These are phyloP conservation scores for Diaporthe australafricana DNA, from an alignment of 2,329 filamentous ascomycete species.

Conservation along the genomic window DNA sequence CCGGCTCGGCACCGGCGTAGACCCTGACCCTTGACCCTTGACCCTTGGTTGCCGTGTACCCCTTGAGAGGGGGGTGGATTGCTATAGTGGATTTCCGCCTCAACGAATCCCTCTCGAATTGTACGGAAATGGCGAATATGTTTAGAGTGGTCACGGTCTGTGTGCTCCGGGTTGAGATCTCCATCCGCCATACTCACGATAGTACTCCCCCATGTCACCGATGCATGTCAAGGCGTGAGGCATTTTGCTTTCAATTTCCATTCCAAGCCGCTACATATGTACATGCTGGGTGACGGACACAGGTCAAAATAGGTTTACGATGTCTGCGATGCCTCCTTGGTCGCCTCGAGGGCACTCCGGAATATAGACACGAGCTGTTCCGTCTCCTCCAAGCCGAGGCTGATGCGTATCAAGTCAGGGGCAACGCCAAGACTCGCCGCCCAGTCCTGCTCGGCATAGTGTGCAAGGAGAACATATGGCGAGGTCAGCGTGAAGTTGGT, in stretches of 20 bases:
- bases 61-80: not conserved
- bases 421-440: constrained; percentile 85
- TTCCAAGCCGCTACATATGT: not conserved
- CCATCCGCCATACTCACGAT: not conserved
- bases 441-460: constrained; percentile 95
- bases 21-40: constrained; percentile 2
- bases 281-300: not conserved
- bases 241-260: not conserved
- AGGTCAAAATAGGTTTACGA: not conserved
- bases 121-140: not conserved
- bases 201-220: not conserved
- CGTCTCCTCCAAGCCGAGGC: constrained; percentile 88
- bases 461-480: constrained; percentile 91
- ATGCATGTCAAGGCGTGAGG: no score
- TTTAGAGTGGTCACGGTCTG: no score
- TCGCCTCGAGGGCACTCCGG: constrained; percentile 74
- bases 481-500: constrained; percentile 96
- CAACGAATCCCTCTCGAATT: no score
- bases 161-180: not conserved
- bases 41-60: not conserved
- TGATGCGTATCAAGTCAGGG: constrained; percentile 83
- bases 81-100: not conserved
- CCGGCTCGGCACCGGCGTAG: constrained; percentile 25
- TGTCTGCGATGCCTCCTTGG: constrained; percentile 45
- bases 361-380: constrained; percentile 74